A percentile compares a stretch with the other conserved stretches of the same genome.
These are phyloP conservation scores for Pyrenophora teres DNA, from an alignment of 2,329 filamentous ascomycete species.

Conservation along the genomic window DNA sequence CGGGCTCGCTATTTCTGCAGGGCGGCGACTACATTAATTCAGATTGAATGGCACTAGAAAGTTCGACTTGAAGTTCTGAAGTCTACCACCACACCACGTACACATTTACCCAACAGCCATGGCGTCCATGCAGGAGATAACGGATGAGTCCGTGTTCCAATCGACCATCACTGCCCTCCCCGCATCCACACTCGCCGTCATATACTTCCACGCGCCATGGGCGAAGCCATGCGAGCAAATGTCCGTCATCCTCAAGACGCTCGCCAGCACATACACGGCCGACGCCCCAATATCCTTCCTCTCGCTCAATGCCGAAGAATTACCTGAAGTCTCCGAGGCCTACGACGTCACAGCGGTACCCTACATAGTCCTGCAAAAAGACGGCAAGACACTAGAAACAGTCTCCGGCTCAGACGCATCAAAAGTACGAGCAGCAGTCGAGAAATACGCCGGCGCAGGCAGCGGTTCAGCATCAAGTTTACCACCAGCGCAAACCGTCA, in stretches of 20 bases:
- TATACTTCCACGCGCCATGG: slow-evolving; percentile 97
- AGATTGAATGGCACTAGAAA: neutral
- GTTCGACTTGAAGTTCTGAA: neutral
- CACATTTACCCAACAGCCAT: slow-evolving; percentile 19
- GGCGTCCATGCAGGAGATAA: slow-evolving; percentile 73
- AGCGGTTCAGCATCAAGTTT: slow-evolving; percentile 46
- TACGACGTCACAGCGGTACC: slow-evolving; percentile 96
- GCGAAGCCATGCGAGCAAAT: slow-evolving; percentile 95
- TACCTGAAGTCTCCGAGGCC: slow-evolving; percentile 85
- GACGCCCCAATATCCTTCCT: slow-evolving; percentile 79
- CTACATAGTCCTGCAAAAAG: slow-evolving; percentile 81
- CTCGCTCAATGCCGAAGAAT: slow-evolving; percentile 90
- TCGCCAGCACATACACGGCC: slow-evolving; percentile 82
- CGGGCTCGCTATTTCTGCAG: slow-evolving; percentile 1
- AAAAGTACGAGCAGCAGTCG: slow-evolving; percentile 83
- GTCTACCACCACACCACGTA: too few relatives aligned
- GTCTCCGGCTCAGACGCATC: slow-evolving; percentile 88
- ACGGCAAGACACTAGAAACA: slow-evolving; percentile 76
- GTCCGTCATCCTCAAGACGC: slow-evolving; percentile 80
- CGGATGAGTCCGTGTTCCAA: slow-evolving; percentile 73
- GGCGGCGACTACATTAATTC: slow-evolving; percentile 15
- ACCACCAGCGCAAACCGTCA: slow-evolving; percentile 51
- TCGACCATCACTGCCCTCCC: slow-evolving; percentile 70
- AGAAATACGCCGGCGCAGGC: slow-evolving; percentile 70
- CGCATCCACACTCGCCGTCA: slow-evolving; percentile 73